phyloP scores from a whole-genome alignment of 495 filamentous ascomycete genomes.

The Tirmania nivea region DNA sequence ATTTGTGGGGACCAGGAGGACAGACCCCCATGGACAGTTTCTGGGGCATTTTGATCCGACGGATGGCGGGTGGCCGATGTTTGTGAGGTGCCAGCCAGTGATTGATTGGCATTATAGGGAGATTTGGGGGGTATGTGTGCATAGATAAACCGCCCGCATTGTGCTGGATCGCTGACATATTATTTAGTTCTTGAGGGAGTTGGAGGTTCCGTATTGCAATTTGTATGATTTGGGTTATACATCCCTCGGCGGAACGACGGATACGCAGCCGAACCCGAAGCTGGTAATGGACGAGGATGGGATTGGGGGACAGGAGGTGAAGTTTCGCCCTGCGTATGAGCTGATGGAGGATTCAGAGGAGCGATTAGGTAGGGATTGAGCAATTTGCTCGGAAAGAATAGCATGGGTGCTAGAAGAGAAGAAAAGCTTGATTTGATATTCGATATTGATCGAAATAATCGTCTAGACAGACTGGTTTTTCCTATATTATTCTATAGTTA shows the following conservation, averaged over 20 bases:
- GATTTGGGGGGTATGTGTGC: constrained; percentile 56
- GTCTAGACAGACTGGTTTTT: too few relatives aligned
- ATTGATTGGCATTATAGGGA: constrained; percentile 96
- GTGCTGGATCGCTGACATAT: background rate
- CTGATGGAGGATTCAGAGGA: constrained; percentile 67
- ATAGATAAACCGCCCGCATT: background rate
- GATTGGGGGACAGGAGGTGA: constrained; percentile 17
- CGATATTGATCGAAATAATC: too few relatives aligned
- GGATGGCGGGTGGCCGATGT: constrained; percentile 73
- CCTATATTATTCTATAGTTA: too few relatives aligned
- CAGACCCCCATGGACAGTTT: constrained; percentile 68
- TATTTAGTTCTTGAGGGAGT: constrained; percentile 52
- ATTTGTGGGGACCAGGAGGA: constrained; percentile 77
- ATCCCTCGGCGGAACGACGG: constrained; percentile 64
- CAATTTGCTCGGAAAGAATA: background rate
- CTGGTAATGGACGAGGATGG: constrained; percentile 26
- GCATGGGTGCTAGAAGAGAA: too few relatives aligned
- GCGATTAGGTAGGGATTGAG: constrained; percentile 56
- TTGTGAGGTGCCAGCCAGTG: constrained; percentile 84
- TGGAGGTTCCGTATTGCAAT: constrained; percentile 57
- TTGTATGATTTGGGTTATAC: constrained; percentile 79
- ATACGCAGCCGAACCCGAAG: constrained; percentile 76
- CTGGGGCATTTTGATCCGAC: constrained; percentile 66
- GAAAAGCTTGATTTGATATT: too few relatives aligned
- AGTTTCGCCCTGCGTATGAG: constrained; percentile 69